Base-by-base conservation (phyloP, 768 basidiomycete species). In the Fistulinella prunicolor region DNA sequence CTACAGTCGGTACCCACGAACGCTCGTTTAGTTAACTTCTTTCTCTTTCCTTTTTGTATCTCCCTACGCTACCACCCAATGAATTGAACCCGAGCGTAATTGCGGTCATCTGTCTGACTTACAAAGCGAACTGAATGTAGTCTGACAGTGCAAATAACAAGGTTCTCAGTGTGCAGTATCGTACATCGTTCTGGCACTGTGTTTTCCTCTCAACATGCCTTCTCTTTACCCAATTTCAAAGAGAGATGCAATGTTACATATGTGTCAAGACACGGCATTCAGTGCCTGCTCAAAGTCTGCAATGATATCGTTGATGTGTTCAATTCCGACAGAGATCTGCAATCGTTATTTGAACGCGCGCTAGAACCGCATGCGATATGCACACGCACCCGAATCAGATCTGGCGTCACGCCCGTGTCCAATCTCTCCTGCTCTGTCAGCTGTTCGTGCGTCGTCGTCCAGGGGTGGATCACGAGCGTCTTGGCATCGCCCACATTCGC, bases 401-500 rank as follows among this genome's bases (percentile, higher is more conserved):
- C 82, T 1, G 72, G 72, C 10, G 76, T 77, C 7, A 83, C 79
- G 0, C 82, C 82, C 0, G 77, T 59, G 6, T 62, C 55, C 19
- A 67, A n/a, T 55, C 75, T 74, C 58, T 84, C 82, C 37, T 74
- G 70, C 4, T 62, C 64, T 1, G 66, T 64, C 43, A 83, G 62
- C 59, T 84, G 82, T 54, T 78, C 70, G 55, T 84, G 83, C 6
- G 82, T 84, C 37, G 83, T 82, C 14, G 72, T 69, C 12, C 72
- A 72, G 1, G 82, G 81, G 50, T 80, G 78, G 45, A 85, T 80
- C 22, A 81, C 80, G 3, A 84, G 73, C 9, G 79, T 82, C 67
- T 84, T 83, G 19, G 79, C 74, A 38, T 80, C 78, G 1, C 83
- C 85, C 21, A 88, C 83, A 58, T 89, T 89, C 12, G 85, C 85